Base-by-base conservation (phyloP, 768 basidiomycete species). In the Tulasnella sp. region DNA sequence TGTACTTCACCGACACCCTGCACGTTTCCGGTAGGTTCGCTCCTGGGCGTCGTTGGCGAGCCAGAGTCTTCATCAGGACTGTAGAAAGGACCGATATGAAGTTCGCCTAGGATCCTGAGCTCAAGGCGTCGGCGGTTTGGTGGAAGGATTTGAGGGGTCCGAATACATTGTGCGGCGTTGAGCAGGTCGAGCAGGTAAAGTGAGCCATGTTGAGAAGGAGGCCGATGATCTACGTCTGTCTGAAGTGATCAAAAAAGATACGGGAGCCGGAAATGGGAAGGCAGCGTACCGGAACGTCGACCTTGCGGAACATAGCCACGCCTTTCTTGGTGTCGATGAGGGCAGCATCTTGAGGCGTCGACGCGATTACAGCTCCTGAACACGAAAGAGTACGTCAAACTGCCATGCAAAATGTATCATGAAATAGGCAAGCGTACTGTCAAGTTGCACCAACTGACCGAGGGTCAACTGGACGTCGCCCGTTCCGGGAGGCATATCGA, bases 401-500 rank as follows among this genome's bases (percentile, higher is more conserved):
- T 12, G 14, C 17, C 42, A 42, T 8, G 8, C 11, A 25, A 12
- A n/a, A 8, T 71, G 8, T 34, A 7, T 9, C 37, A 7, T n/a
- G 37, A 22, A 15, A 39, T 14, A 9, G 31, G 17, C 15, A 38
- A 7, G 79, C 89, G 54, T 71, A 93, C 95, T 94, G 78, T 97
- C 89, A 1, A 96, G 91, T 17, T 86, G 82, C 0, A 96, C 93
- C 25, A 96, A 86, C 80, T 97, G 96, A 0, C 93, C 95, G 0
- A 99, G 85, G 12, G 93, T 96, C 68, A 99, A 86, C 9, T 94
- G 94, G 0, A 99, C 95, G 81, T 99, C 97, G 0, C 97, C 97
- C 0, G 97, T 99, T 0, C 97, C 97, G 0, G 97, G 97, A 2
- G 97, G 97, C 91, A 97, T 94, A 82, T 99, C 97, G 34, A 98